phyloP scores from a whole-genome alignment of 192 early-diverging fungal genomes.

The Umbelopsis ramanniana region DNA sequence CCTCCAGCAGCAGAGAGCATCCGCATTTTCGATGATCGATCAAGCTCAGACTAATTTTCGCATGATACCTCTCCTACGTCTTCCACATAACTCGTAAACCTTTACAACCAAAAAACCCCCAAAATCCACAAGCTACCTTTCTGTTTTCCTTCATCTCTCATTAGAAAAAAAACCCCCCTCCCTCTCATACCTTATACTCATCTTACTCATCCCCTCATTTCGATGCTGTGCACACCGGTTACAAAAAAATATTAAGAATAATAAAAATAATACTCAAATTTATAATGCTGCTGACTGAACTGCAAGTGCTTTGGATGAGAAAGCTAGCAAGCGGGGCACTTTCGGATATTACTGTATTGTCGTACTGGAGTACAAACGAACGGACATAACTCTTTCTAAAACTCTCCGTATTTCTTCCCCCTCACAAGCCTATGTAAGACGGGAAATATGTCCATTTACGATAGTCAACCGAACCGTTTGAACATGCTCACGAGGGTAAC shows the following conservation, averaged over 20 bases:
- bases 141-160: neutral
- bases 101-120: neutral
- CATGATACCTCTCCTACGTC: neutral
- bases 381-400: neutral
- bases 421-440: neutral
- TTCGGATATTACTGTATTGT: too few relatives aligned
- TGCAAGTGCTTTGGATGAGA: too few relatives aligned
- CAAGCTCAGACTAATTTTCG: neutral
- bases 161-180: too few relatives aligned
- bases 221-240: too few relatives aligned
- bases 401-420: conserved; percentile 2
- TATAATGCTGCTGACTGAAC: too few relatives aligned
- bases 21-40: conserved; percentile 8
- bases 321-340: too few relatives aligned
- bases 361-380: too few relatives aligned
- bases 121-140: neutral
- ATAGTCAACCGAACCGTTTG: neutral
- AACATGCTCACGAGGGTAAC: neutral
- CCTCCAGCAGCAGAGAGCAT: neutral
- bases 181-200: conserved; percentile 4
- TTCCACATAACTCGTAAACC: neutral
- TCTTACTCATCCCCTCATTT: neutral
- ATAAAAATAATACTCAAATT: too few relatives aligned
- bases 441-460: neutral
- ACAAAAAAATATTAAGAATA: too few relatives aligned